These are phyloP conservation scores for Mucor indicus DNA, from an alignment of 371 early-diverging fungal species.

Conservation along the genomic window DNA sequence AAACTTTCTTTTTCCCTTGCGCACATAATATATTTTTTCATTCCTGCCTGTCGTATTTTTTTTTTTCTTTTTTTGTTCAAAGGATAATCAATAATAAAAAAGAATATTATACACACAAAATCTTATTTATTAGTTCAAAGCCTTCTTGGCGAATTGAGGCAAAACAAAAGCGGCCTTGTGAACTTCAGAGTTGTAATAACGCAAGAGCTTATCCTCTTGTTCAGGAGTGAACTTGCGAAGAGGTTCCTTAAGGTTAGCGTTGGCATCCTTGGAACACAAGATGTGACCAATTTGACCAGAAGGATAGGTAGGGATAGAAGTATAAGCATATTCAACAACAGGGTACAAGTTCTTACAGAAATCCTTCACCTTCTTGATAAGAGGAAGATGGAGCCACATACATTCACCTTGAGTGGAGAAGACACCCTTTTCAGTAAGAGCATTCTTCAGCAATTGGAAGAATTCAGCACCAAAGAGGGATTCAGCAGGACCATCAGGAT, in stretches of 20 bases:
- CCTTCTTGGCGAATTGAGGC: constrained; percentile 83
- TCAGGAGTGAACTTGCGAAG: constrained; percentile 73
- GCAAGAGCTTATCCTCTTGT: constrained; percentile 76
- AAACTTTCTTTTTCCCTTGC: too few relatives aligned
- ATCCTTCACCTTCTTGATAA: constrained; percentile 85
- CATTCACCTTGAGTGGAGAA: constrained; percentile 97
- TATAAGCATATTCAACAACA: constrained; percentile 88
- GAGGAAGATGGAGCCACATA: constrained; percentile 92
- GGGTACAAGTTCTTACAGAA: constrained; percentile 82
- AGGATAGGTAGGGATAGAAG: constrained; percentile 95
- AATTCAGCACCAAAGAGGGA: constrained; percentile 88
- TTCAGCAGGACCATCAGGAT: constrained; percentile 97
- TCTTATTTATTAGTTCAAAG: constrained; percentile 17
- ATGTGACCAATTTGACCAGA: constrained; percentile 96
- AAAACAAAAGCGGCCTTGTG: constrained; percentile 91
- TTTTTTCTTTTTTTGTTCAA: too few relatives aligned
- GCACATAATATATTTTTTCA: too few relatives aligned
- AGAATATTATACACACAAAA: not conserved
- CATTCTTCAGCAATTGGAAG: constrained; percentile 87
- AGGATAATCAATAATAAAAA: too few relatives aligned
- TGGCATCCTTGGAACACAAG: constrained; percentile 81
- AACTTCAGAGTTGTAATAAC: constrained; percentile 92
- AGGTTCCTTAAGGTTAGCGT: constrained; percentile 73
- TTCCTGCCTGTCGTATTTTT: too few relatives aligned
- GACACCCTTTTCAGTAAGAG: constrained; percentile 90